A percentile compares a stretch with the other conserved stretches of the same genome.
Evolutionary conservation across 495 filamentous ascomycete genomes (phyloP).

Genomic region (Collariella sp.): DNA sequence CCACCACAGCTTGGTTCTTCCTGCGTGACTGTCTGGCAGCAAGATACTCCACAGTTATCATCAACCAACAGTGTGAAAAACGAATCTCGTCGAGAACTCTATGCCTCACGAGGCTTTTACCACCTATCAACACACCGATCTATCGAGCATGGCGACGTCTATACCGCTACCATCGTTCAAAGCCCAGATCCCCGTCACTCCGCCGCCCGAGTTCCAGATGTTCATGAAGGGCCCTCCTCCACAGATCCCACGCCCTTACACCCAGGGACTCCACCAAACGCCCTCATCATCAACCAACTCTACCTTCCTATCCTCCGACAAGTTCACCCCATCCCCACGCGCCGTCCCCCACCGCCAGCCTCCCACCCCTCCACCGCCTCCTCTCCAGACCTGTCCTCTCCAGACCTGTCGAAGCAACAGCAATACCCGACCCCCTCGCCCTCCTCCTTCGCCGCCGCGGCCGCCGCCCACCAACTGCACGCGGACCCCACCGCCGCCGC

Average conservation of each 20-base stretch:
- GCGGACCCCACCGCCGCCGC: background rate
- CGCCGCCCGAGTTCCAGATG: conserved; percentile 25
- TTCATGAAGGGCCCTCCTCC: conserved; percentile 17
- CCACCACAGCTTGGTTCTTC: background rate
- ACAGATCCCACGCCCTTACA: conserved; percentile 3
- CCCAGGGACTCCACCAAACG: background rate
- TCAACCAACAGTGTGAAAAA: background rate
- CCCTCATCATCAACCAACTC: conserved; percentile 1
- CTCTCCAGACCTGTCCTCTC: background rate
- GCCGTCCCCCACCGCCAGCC: no score
- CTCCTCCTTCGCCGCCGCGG: background rate
- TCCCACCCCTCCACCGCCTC: background rate
- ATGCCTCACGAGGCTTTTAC: background rate
- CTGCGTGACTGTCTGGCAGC: background rate
- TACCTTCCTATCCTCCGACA: background rate
- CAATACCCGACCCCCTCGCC: no score
- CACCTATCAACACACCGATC: background rate
- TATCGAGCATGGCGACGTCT: conserved; percentile 19
- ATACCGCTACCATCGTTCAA: conserved; percentile 19
- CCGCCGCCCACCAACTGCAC: conserved; percentile 1
- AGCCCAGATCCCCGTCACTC: conserved; percentile 22
- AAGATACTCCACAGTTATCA: background rate
- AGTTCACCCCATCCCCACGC: conserved; percentile 4
- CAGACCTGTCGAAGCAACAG: background rate
- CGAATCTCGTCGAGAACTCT: background rate